phyloP scores from a whole-genome alignment of 1,284 basidiomycete species.

The Microstroma glucosiphilum region DNA sequence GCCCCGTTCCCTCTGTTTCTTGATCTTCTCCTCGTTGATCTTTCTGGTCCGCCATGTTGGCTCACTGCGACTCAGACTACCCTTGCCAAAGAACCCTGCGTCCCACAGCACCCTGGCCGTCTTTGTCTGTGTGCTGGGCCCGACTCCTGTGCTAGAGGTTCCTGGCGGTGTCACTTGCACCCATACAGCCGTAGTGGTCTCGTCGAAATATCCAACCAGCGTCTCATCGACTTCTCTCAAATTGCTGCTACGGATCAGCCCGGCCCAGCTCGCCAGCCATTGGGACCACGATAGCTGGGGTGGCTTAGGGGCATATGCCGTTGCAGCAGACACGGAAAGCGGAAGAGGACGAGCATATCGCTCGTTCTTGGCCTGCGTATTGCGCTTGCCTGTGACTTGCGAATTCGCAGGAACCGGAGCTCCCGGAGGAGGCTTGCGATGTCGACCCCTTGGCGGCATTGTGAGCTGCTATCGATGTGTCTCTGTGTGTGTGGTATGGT shows the following conservation, averaged over 20 bases:
- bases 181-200: constrained; percentile 11
- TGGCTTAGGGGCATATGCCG: not conserved
- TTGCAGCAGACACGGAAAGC: not conserved
- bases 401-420: not conserved
- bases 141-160: not conserved
- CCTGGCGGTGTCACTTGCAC: constrained; percentile 11
- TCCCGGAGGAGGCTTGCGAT: not conserved
- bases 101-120: constrained; percentile 64
- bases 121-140: not conserved
- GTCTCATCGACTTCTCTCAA: not conserved
- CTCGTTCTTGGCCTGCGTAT: constrained; percentile 5
- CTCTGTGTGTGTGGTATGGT: too few relatives aligned
- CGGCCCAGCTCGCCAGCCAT: not conserved
- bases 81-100: constrained; percentile 94
- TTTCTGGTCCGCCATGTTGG: constrained; percentile 68
- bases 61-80: constrained; percentile 83
- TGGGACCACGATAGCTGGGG: not conserved
- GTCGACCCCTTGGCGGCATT: constrained; percentile 3
- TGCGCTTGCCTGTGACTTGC: constrained; percentile 2
- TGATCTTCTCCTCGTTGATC: constrained; percentile 56
- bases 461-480: not conserved
- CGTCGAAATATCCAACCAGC: constrained; percentile 12
- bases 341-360: constrained; percentile 4
- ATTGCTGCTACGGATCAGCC: not conserved
- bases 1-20: constrained; percentile 54